Base-by-base conservation (phyloP, 1,139 yeast species). In the Yamadazyma sp. region DNA sequence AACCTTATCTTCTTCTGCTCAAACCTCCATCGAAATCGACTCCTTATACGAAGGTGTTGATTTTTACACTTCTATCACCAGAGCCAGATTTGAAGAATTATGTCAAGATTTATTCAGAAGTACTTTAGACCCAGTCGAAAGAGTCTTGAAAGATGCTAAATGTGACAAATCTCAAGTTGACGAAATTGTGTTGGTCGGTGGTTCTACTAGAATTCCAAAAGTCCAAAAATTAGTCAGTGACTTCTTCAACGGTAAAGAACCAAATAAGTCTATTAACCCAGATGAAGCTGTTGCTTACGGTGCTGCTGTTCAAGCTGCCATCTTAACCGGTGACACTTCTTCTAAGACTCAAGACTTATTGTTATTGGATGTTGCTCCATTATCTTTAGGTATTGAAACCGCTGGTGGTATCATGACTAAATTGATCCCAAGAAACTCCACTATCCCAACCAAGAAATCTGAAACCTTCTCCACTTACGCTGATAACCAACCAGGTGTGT, bases 401-500 rank as follows among this genome's bases (percentile, higher is more conserved):
- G 92, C 91, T 96, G 96, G 91, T 81, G 98, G 98, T 80, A 91
- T 91, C 76, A 92, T 92, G 98, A 97, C 68, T 94, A 96, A 69
- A 97, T 92, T 73, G 95, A 50, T 92, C 61, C 98, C 98, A 82
- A 89, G 98, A 83, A 92, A 92, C 92, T 87, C 98, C 69, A 91
- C 98, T 66, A 97, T 92, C 58, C 98, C 98, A 75, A 92, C 98
- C 73, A 87, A 91, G 77, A 92, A 92, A 89, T 87, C 96, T 80
- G 87, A 97, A 83, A 92, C 98, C 63, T 92, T 92, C 95, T 91
- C 98, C 76, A 92, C 98, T 64, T 96, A 87, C 67, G 96, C 87
- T 67, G 98, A 92, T 84, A 92, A 88, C 84, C 98, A 92, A 80
- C 91, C 98, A 71, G 88, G 96, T 61, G 98, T 92, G 60, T 95